These are phyloP conservation scores for Irpex sp. DNA, from an alignment of 1,284 basidiomycete species.

Conservation along the genomic window DNA sequence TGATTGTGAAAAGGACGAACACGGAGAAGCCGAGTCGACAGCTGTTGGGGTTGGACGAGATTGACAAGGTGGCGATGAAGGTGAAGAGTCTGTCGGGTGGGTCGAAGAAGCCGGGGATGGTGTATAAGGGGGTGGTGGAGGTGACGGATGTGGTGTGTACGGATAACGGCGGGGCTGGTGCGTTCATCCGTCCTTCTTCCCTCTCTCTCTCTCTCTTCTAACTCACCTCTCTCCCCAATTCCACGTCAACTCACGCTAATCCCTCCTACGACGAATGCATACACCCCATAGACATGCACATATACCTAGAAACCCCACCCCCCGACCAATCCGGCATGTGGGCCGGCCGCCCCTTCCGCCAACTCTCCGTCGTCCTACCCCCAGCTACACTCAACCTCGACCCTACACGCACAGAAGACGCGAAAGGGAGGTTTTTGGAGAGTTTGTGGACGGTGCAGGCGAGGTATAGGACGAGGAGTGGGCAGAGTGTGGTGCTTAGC, in stretches of 20 bases:
- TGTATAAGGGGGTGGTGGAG: constrained; percentile 84
- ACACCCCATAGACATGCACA: constrained; percentile 64
- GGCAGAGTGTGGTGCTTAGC: constrained; percentile 63
- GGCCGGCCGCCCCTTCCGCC: constrained; percentile 79
- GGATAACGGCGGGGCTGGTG: constrained; percentile 83
- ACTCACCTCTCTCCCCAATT: no score
- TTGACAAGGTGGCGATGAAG: constrained; percentile 66
- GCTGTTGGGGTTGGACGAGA: constrained; percentile 82
- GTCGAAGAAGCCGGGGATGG: constrained; percentile 78
- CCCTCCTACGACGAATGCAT: no score
- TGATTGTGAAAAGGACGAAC: constrained; percentile 86
- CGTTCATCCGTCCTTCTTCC: constrained; percentile 8
- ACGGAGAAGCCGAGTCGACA: constrained; percentile 71
- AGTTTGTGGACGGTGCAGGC: constrained; percentile 86
- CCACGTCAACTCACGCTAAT: no score
- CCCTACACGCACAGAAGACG: constrained; percentile 54
- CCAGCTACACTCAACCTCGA: constrained; percentile 62
- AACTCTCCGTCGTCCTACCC: constrained; percentile 68
- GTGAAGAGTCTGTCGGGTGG: constrained; percentile 50
- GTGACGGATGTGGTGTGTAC: constrained; percentile 81
- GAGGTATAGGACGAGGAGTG: constrained; percentile 63
- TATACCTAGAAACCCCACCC: constrained; percentile 80
- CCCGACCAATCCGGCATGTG: constrained; percentile 79
- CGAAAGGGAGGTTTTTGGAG: constrained; percentile 82
- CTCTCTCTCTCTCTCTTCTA: no score